Conservation (phyloP, 129 eudicot genomes). For the Glebionis coronaria region DNA sequence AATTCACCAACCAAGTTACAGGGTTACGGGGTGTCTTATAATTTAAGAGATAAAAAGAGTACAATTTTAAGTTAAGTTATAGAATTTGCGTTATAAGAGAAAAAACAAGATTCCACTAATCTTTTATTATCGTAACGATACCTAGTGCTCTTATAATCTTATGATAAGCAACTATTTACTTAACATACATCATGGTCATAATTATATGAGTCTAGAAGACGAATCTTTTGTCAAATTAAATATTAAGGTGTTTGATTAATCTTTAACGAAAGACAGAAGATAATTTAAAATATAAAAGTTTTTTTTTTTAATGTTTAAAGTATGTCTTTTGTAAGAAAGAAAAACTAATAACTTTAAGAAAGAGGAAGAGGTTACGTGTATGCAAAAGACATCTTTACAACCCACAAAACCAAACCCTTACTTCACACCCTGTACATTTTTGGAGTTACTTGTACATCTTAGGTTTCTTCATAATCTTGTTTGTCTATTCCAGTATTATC, state of each 20-base stretch:
- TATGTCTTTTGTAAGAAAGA: not conserved
- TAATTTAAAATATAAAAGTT: conserved; percentile 17
- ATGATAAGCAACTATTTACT: too few species aligned
- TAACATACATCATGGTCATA: too few species aligned
- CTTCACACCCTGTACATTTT: not conserved
- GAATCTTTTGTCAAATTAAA: conserved; percentile 23
- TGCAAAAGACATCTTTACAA: conserved; percentile 18
- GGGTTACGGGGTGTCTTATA: too few species aligned
- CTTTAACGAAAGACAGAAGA: conserved; percentile 12
- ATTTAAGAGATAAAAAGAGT: too few species aligned
- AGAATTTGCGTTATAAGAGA: too few species aligned
- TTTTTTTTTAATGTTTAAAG: not conserved
- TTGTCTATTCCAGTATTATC: too few species aligned
- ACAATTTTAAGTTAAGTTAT: too few species aligned
- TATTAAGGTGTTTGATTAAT: conserved; percentile 3
- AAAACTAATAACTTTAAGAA: conserved; percentile 16
- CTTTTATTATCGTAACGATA: too few species aligned
- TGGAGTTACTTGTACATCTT: not conserved
- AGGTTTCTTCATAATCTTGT: too few species aligned
- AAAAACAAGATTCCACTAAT: too few species aligned
- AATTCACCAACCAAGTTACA: too few species aligned
- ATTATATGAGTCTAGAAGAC: conserved; percentile 23
- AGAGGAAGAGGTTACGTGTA: conserved; percentile 27
- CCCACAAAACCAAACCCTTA: conserved; percentile 9
- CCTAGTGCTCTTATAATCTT: too few species aligned